These are phyloP conservation scores for Aspergillus ochraceus DNA, from an alignment of 2,329 filamentous ascomycete genomes.

Conservation along the genomic window DNA sequence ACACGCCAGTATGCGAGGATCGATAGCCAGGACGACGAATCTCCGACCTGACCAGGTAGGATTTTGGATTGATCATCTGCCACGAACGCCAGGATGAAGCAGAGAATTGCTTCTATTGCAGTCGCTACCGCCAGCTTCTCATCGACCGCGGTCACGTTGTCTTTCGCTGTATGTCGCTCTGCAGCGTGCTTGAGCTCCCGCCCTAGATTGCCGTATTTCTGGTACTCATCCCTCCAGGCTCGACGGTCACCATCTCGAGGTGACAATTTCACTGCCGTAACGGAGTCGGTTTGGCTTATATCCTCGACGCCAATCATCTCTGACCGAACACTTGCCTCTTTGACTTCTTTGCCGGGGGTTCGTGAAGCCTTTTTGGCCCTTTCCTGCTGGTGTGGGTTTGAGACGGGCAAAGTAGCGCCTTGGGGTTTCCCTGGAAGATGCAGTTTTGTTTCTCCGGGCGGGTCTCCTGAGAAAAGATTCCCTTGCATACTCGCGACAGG, in stretches of 20 bases:
- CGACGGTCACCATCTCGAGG: slow-evolving; percentile 39
- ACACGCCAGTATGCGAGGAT: slow-evolving; percentile 50
- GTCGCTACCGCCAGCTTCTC: slow-evolving; percentile 41
- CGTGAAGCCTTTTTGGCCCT: slow-evolving; percentile 29
- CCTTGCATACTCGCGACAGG: slow-evolving; percentile 25
- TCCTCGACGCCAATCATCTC: slow-evolving; percentile 42
- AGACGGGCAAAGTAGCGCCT: slow-evolving; percentile 34
- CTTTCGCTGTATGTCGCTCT: slow-evolving; percentile 35
- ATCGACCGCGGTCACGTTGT: slow-evolving; percentile 27
- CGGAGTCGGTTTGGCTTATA: slow-evolving; percentile 37
- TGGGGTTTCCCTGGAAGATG: slow-evolving; percentile 36
- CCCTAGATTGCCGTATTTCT: slow-evolving; percentile 44
- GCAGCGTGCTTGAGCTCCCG: slow-evolving; percentile 49
- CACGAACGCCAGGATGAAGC: slow-evolving; percentile 49
- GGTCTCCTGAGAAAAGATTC: slow-evolving; percentile 31
- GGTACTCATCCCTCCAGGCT: slow-evolving; percentile 45
- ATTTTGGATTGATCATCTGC: slow-evolving; percentile 43
- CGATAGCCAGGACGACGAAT: slow-evolving; percentile 47
- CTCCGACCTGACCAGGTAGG: slow-evolving; percentile 36
- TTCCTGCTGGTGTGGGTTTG: slow-evolving; percentile 30
- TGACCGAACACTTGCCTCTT: slow-evolving; percentile 37
- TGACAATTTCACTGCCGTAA: slow-evolving; percentile 26
- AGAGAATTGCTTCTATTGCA: slow-evolving; percentile 47
- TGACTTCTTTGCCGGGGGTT: slow-evolving; percentile 47
- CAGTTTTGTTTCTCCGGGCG: slow-evolving; percentile 33